Evolutionary conservation across 495 filamentous ascomycete species (phyloP), one percentile per base, ranked within the genome.

Genomic region (Parathielavia appendiculata): DNA sequence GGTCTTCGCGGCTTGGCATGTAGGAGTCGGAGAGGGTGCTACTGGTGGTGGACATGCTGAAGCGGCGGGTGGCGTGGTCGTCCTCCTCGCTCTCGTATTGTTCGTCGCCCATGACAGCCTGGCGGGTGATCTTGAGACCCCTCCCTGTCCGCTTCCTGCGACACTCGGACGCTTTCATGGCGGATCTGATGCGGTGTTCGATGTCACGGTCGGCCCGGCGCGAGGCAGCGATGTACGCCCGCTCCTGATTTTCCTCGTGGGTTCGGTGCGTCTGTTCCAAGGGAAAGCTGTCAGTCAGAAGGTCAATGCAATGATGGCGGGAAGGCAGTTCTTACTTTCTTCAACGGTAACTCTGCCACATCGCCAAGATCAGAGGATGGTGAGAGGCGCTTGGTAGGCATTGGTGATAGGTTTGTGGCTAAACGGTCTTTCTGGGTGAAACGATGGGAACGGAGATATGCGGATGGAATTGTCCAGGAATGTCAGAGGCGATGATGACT

Each of bases 201-300:
- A 96, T 73, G 68, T 87, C 91, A 45, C 92, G 85, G 66, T 97
- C 92, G 64, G 88, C 87, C 50, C 92, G 81, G 60, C 92, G 78
- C n/a, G 92, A 97, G 3, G 92, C 92, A 11, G 93, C 92, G 63
- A 97, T 93, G 65, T 95, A 97, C 40, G 92, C 92, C 62, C 92
- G 81, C 73, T 97, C 92, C 71, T 93, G 89, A 60, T 97, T 96
- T 71, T 97, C 90, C 62, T 89, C 86, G 9, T 85, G 51, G 14
- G 51, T 87, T 34, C 88, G 73, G 63, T 88, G 83, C 1, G 84
- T 84, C 80, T 90, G 35, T 10, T 17, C 16, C 38, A 14, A 6
- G 20, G 17, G n/a, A 35, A 14, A 19, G 10, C 1, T 19, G 44
- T 47, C 0, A 40, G 44, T n/a, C n/a, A 12, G 20, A 20, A 30